These are phyloP conservation scores for Trifolium pratense DNA, from an alignment of 306 rosid genomes.

Conservation along the genomic window DNA sequence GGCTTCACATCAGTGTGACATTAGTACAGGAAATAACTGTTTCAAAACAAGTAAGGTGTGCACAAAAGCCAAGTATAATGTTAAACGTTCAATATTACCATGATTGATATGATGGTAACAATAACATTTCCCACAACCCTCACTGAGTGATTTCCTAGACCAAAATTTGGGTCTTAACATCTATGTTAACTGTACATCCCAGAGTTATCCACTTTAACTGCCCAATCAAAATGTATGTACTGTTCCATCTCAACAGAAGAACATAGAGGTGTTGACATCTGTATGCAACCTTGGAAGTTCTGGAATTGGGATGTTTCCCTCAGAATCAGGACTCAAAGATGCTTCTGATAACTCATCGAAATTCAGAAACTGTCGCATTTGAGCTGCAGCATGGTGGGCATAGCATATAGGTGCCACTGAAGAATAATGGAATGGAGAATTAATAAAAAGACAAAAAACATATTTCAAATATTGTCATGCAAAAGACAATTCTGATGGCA, in stretches of 20 bases:
- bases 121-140: conserved; percentile 16
- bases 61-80: neutral
- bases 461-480: conserved; percentile 12
- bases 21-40: neutral
- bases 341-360: conserved; percentile 65
- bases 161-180: conserved; percentile 38
- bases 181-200: conserved; percentile 34
- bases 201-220: conserved; percentile 35
- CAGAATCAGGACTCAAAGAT: conserved; percentile 42
- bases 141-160: conserved; percentile 21
- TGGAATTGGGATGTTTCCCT: conserved; percentile 51
- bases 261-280: conserved; percentile 66
- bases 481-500: conserved; percentile 4
- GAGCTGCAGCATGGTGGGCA: conserved; percentile 90
- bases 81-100: conserved; percentile 10
- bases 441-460: neutral
- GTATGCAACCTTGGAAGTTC: conserved; percentile 74
- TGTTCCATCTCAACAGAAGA: conserved; percentile 68
- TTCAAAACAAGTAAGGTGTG: conserved; percentile 12
- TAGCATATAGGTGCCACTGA: conserved; percentile 84
- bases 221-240: conserved; percentile 38
- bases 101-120: conserved; percentile 7
- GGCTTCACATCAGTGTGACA: neutral
- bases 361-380: conserved; percentile 72
- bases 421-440: conserved; percentile 26